Evolutionary conservation across 768 basidiomycete species (phyloP), one percentile per base, ranked within the genome.

Genomic region (Termitomyces sp.): DNA sequence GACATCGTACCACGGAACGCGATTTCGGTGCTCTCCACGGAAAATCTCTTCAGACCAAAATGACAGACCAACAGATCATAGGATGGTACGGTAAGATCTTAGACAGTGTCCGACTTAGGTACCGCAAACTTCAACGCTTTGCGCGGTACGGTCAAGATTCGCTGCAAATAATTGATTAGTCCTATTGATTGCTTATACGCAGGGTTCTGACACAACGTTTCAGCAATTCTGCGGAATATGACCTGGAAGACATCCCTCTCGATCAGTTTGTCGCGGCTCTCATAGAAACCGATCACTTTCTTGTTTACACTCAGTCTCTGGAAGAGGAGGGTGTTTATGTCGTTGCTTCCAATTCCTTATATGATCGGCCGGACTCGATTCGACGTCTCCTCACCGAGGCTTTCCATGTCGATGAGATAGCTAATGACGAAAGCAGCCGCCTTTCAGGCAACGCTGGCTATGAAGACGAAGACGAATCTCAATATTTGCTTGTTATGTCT

Each of bases 281-380:
- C 8, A 86, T 91, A 25, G 85, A 88, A 37, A 88, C 93, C 7
- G 94, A 92, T 64, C 96, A 98, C 72, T 89, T 95, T 74, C 86
- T 99, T 60, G 92, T 99, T 49, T 96, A 97, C 73, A 97, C 96
- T 1, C 85, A 88, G 57, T 76, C 76, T 5, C 89, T 90, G 71
- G 94, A 96, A 73, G 87, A 89, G 67, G 89, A 96, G n/a, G 94
- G 94, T 5, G 86, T 89, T 11, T 99, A 98, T 71, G 86, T 98
- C 63, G 80, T 99, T 58, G 96, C 92, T 8, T 87, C 92, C 15
- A 83, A 79, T 4, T 83, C 84, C 5, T 82, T 98, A 11, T 87
- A 84, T 67, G 87, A 92, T 53, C 85, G 87, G 12, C 87, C 91
- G 0, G 88, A 90, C 11, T 76, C 83, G 47, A 89, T 98, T 65